phyloP scores from a whole-genome alignment of 2,329 filamentous ascomycete species.

The Teratosphaeriaceae sp. region DNA sequence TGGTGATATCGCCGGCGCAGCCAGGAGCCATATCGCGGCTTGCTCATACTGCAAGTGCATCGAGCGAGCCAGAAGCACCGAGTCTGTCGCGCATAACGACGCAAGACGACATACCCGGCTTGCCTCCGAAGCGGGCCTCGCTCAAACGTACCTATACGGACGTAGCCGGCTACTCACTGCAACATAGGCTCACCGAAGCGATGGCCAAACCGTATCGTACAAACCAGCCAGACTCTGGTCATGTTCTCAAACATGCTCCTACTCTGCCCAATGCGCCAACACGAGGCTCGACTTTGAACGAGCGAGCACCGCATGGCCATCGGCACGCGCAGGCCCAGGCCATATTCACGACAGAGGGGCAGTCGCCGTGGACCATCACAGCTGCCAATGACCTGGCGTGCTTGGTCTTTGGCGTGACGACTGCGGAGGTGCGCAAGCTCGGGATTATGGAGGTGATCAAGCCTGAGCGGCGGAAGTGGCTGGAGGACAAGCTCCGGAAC shows the following conservation, averaged over 20 bases:
- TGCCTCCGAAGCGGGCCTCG: constrained; percentile 20
- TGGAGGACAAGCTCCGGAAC: constrained; percentile 74
- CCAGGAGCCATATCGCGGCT: background rate
- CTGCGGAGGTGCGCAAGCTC: constrained; percentile 86
- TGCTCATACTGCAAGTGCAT: background rate
- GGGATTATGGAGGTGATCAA: constrained; percentile 94
- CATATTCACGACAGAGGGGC: constrained; percentile 92
- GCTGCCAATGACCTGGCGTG: constrained; percentile 95
- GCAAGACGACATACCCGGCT: constrained; percentile 9
- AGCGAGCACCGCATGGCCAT: constrained; percentile 63
- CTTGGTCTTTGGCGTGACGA: constrained; percentile 97
- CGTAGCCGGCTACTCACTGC: constrained; percentile 63
- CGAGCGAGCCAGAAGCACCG: constrained; percentile 42
- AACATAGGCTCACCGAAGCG: constrained; percentile 77
- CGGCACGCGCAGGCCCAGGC: constrained; percentile 91
- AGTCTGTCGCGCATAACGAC: constrained; percentile 39
- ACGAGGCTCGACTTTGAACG: constrained; percentile 28
- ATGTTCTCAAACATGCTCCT: constrained; percentile 18
- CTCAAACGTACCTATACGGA: constrained; percentile 88
- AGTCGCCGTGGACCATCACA: constrained; percentile 89
- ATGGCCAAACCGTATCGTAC: constrained; percentile 73
- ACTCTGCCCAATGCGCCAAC: constrained; percentile 21
- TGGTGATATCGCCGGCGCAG: background rate
- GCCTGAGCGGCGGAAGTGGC: constrained; percentile 79
- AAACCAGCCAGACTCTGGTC: constrained; percentile 42